Base-by-base conservation (phyloP, 2,329 filamentous ascomycete genomes). In the Colletotrichum sp. region DNA sequence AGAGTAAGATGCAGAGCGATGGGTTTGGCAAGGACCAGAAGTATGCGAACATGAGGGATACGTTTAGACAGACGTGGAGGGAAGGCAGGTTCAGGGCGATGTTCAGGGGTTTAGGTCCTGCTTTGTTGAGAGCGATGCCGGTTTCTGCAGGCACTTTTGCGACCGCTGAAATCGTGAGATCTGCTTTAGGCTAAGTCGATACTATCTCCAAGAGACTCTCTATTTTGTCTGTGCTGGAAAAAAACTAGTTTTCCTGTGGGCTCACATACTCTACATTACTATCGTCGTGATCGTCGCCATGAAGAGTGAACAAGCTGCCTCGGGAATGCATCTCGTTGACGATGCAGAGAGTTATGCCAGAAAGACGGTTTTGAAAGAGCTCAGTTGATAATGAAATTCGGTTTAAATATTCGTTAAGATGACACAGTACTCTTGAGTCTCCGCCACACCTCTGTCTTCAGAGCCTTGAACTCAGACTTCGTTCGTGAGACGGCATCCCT, bases 321-420 rank as follows among this genome's bases (percentile, higher is more conserved):
- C 18, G n/a, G 43, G 18, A 4, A 47, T 21, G 1, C 0, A 47
- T 3, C 9, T n/a, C 9, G 2, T n/a, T 16, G 18, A n/a, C 3
- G 18, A 18, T 8, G 38, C 1, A 43, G 38, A n/a, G 38, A n/a
- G 18, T 18, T 11, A 2, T n/a, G 11, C 38, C 18, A n/a, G 1
- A 47, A 4, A 4, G 11, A 12, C 3, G 6, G 6, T 18, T 5
- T 0, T 2, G 6, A 13, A 47, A 21, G n/a, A 18, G 43, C 2
- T 29, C 24, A 11, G 11, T 57, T 24, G 0, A 55, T 6, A 3
- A 15, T 7, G 27, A 1, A 16, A 8, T 3, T 18, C 8, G 54
- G 0, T 0, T 2, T 57, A 0, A 18, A 16, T 18, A 0, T 57
- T 18, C 5, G 27, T 16, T 3, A 29, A 29, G 27, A 0, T 0